Percentiles rank a stretch among this genome's conserved stretches.
Conservation (phyloP, 2,329 filamentous ascomycete genomes). For the Sporothrix brasiliensis region DNA sequence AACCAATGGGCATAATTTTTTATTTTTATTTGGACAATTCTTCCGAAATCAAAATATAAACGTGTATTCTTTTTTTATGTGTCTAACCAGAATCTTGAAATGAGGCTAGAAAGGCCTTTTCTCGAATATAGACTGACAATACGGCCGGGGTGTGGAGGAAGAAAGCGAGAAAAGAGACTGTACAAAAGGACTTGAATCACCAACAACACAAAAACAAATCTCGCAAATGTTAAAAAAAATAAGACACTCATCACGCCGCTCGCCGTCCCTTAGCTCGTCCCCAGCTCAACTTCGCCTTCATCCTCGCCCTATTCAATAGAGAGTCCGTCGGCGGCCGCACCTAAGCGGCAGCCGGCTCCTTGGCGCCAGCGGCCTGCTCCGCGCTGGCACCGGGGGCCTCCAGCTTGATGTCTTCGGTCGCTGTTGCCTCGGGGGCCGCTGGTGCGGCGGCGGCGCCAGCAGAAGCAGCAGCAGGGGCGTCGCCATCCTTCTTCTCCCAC, state of each 20-base stretch:
- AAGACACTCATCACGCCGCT: slow-evolving; percentile 8
- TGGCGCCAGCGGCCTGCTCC: slow-evolving; percentile 44
- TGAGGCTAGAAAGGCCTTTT: neutral
- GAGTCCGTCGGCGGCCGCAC: neutral
- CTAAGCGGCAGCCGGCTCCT: slow-evolving; percentile 42
- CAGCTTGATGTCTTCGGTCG: slow-evolving; percentile 44
- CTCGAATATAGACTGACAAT: slow-evolving; percentile 1
- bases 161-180: slow-evolving; percentile 1
- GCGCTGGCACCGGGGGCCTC: slow-evolving; percentile 45
- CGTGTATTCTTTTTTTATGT: slow-evolving; percentile 23
- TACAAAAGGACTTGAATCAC: slow-evolving; percentile 10
- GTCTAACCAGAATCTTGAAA: slow-evolving; percentile 26
- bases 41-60: neutral
- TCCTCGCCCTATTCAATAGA: neutral
- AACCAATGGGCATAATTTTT: neutral
- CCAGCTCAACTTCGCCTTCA: neutral
- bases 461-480: slow-evolving; percentile 45
- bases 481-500: slow-evolving; percentile 57
- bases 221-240: neutral
- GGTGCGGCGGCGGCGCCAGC: slow-evolving; percentile 35
- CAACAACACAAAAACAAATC: slow-evolving; percentile 10
- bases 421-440: slow-evolving; percentile 36
- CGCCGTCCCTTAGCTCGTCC: neutral
- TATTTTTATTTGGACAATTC: neutral
- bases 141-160: neutral